phyloP scores from a whole-genome alignment of 179 eudicot genomes.

The Carnegiea gigantea region DNA sequence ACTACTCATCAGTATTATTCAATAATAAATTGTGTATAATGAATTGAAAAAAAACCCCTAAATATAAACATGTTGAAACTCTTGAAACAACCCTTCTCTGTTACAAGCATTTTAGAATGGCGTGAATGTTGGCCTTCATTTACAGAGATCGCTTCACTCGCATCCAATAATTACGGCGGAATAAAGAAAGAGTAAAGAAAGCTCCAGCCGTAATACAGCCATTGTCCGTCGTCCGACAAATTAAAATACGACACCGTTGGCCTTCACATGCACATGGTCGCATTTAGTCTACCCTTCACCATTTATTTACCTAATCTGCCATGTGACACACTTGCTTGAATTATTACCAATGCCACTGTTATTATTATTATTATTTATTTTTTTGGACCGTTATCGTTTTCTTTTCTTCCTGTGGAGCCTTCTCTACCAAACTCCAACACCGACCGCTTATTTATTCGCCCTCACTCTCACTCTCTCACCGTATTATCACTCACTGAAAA shows the following conservation, averaged over 20 bases:
- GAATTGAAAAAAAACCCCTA: no score
- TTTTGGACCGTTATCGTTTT: neutral
- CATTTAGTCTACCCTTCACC: no score
- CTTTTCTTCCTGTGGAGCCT: neutral
- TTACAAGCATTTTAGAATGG: no score
- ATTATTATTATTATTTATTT: neutral
- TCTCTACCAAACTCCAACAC: neutral
- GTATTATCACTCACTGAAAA: no score
- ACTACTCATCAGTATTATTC: no score
- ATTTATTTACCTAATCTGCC: neutral
- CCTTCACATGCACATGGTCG: neutral
- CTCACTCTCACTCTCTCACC: neutral
- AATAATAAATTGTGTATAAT: no score
- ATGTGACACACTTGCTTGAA: neutral
- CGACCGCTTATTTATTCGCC: neutral
- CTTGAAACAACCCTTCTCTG: no score
- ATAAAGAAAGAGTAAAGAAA: no score
- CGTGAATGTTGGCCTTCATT: no score
- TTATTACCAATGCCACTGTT: neutral
- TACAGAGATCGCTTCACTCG: no score
- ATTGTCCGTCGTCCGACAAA: neutral
- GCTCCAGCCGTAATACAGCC: neutral
- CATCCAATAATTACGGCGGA: neutral
- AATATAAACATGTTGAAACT: no score
- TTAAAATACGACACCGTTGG: neutral